Evolutionary conservation across 116 monocot species (phyloP).

Genomic region (Phalaenopsis hybrid): DNA sequence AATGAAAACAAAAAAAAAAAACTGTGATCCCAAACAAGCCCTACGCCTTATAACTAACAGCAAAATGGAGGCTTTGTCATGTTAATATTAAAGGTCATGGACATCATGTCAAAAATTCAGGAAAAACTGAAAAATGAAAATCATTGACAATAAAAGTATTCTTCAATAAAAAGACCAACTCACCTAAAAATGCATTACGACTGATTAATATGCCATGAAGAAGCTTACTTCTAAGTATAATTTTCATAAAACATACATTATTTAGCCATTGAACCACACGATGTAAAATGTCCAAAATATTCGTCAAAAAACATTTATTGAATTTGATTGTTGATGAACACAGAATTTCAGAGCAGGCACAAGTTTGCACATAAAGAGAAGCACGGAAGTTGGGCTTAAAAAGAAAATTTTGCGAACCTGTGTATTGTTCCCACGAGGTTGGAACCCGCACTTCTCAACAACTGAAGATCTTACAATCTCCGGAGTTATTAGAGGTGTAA

Average conservation of each 20-base stretch:
- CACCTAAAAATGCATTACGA: background rate
- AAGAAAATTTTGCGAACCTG: conserved; percentile 44
- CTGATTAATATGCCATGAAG: background rate
- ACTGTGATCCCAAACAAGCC: no score
- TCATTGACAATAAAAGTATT: background rate
- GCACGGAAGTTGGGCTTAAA: background rate
- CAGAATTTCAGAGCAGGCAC: no score
- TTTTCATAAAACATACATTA: background rate
- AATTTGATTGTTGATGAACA: background rate
- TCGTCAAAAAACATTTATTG: background rate
- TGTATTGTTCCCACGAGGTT: conserved; percentile 90
- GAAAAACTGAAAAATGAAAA: no score
- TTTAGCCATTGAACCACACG: background rate
- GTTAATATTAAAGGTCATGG: no score
- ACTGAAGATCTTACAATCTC: conserved; percentile 91
- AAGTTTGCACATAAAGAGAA: background rate
- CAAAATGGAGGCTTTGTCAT: no score
- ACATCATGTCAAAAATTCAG: no score
- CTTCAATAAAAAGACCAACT: background rate
- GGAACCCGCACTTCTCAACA: conserved; percentile 97
- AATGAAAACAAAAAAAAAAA: no score
- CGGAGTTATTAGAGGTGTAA: conserved; percentile 77
- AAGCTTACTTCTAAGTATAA: background rate
- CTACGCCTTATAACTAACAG: no score
- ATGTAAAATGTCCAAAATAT: background rate